phyloP scores from a whole-genome alignment of 805 yeast species.

The Citeromyces matritensis region DNA sequence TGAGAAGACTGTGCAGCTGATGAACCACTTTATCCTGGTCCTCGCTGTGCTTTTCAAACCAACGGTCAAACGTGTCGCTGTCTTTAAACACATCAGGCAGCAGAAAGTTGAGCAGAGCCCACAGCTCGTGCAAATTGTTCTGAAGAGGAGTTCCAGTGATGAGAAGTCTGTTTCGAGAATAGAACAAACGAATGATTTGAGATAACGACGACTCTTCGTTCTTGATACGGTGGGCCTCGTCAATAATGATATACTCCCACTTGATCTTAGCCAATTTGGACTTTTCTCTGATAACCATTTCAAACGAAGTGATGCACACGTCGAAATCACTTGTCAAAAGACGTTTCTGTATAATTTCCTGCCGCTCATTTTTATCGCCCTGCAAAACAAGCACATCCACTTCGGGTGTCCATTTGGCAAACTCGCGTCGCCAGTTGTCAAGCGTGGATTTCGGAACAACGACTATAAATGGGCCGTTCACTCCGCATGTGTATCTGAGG shows the following conservation, averaged over 20 bases:
- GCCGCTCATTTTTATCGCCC: slow-evolving; percentile 79
- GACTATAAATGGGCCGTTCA: slow-evolving; percentile 83
- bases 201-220: slow-evolving; percentile 67
- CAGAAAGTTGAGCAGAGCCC: slow-evolving; percentile 85
- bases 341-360: slow-evolving; percentile 36
- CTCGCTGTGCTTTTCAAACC: slow-evolving; percentile 59
- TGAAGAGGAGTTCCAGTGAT: slow-evolving; percentile 96
- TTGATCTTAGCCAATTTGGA: slow-evolving; percentile 28
- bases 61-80: slow-evolving; percentile 74
- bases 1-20: slow-evolving; percentile 66
- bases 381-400: slow-evolving; percentile 48
- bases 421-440: slow-evolving; percentile 72
- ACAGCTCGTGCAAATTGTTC: slow-evolving; percentile 76
- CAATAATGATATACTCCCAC: slow-evolving; percentile 84
- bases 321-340: slow-evolving; percentile 73
- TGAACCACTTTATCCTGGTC: slow-evolving; percentile 24
- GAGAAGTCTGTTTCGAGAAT: slow-evolving; percentile 60
- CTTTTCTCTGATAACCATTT: slow-evolving; percentile 59
- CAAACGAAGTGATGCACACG: slow-evolving; percentile 71
- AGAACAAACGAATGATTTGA: slow-evolving; percentile 47
- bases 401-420: slow-evolving; percentile 57
- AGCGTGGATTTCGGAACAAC: slow-evolving; percentile 92
- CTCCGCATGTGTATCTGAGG: slow-evolving; percentile 56
- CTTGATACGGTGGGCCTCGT: slow-evolving; percentile 90
- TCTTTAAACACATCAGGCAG: slow-evolving; percentile 90